phyloP scores from a whole-genome alignment of 2,329 filamentous ascomycete species.

The Clonostachys solani region DNA sequence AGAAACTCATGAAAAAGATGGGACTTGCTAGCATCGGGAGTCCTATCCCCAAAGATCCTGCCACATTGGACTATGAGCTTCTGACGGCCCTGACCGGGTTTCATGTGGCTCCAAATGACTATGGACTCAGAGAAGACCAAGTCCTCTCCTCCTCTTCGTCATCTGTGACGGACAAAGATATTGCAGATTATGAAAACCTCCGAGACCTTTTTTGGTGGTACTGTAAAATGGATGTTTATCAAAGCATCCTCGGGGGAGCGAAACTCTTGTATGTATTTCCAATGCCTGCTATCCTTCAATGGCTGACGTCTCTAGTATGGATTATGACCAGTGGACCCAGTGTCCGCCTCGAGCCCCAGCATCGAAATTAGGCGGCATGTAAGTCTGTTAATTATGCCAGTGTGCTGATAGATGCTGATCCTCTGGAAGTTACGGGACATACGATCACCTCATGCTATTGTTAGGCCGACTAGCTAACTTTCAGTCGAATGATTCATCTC shows the following conservation, averaged over 20 bases:
- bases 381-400: conserved; percentile 19
- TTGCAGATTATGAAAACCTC: conserved; percentile 75
- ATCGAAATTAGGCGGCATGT: conserved; percentile 70
- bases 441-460: conserved; percentile 81
- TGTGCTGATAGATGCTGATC: conserved; percentile 13
- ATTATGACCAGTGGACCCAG: conserved; percentile 77
- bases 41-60: conserved; percentile 18
- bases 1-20: background rate
- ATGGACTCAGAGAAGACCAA: conserved; percentile 24
- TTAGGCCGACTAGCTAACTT: conserved; percentile 79
- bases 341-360: conserved; percentile 82
- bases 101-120: conserved; percentile 27
- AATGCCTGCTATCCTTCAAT: background rate
- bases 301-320: conserved; percentile 53
- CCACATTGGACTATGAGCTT: conserved; percentile 35
- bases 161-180: conserved; percentile 49
- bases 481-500: conserved; percentile 67
- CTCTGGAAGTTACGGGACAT: conserved; percentile 68
- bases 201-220: conserved; percentile 96
- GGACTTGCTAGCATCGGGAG: background rate
- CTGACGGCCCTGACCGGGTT: conserved; percentile 35
- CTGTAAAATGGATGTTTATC: conserved; percentile 88
- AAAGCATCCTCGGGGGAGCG: conserved; percentile 84
- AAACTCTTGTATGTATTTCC: conserved; percentile 67
- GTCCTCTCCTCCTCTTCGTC: conserved; percentile 19